Conservation (phyloP, 164 flowering plant species). For the Protea cynaroides region DNA sequence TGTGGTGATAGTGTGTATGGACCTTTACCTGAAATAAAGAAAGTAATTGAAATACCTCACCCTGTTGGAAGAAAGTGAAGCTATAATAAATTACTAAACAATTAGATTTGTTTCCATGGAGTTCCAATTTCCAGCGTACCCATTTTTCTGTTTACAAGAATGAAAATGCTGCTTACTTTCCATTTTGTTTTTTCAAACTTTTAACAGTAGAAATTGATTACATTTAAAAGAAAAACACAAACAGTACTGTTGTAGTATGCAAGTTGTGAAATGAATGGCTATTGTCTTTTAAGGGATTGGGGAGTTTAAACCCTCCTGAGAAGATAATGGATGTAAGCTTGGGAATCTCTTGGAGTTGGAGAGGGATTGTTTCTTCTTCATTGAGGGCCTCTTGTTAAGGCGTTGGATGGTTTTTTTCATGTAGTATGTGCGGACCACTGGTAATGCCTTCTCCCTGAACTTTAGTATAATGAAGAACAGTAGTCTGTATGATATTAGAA, state of each 20-base stretch:
- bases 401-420: neutral
- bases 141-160: too few species aligned
- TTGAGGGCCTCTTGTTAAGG: neutral
- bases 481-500: neutral
- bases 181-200: too few species aligned
- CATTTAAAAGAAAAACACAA: neutral
- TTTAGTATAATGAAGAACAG: neutral
- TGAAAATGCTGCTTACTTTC: too few species aligned
- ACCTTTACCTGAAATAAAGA: too few species aligned
- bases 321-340: neutral
- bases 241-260: neutral
- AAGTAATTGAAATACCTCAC: too few species aligned
- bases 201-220: too few species aligned
- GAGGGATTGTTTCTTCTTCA: neutral
- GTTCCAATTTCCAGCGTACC: too few species aligned
- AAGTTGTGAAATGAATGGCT: neutral
- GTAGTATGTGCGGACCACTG: neutral
- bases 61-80: too few species aligned
- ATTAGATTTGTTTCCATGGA: too few species aligned
- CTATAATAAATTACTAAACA: too few species aligned
- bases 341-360: slow-evolving; percentile 27
- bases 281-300: neutral
- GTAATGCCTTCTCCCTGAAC: neutral
- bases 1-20: too few species aligned
- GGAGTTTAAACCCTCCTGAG: neutral